Conservation (phyloP, 2,329 filamentous ascomycete genomes). For the Botrytis tulipae region DNA sequence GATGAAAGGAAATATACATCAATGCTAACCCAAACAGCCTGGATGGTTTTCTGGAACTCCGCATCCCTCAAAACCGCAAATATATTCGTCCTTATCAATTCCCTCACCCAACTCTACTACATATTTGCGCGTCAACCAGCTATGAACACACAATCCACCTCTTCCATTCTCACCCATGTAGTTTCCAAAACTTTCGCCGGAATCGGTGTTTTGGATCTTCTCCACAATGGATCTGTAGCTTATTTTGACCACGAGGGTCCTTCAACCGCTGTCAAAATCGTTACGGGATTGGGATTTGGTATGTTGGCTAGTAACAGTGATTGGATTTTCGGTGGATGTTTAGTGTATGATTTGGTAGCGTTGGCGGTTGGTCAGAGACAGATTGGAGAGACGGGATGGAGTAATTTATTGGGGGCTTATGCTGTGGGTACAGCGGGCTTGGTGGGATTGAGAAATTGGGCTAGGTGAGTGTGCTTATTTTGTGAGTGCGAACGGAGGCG, state of each 20-base stretch:
- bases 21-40: conserved; percentile 40
- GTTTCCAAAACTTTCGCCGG: conserved; percentile 60
- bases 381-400: conserved; percentile 47
- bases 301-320: conserved; percentile 50
- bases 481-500: too few species aligned
- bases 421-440: conserved; percentile 39
- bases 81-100: conserved; percentile 56
- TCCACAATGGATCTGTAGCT: conserved; percentile 57
- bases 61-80: conserved; percentile 50
- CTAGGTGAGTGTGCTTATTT: conserved; percentile 45
- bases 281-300: conserved; percentile 55
- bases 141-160: conserved; percentile 50
- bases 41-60: conserved; percentile 63
- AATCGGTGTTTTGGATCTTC: conserved; percentile 57
- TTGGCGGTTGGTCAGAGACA: conserved; percentile 52
- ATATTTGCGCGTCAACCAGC: conserved; percentile 47
- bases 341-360: conserved; percentile 58
- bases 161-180: conserved; percentile 55
- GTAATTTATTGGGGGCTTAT: conserved; percentile 50
- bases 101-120: conserved; percentile 54
- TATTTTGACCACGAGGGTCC: conserved; percentile 52
- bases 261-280: conserved; percentile 47
- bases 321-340: conserved; percentile 59
- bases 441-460: conserved; percentile 52
- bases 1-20: not conserved